A percentile compares a stretch with the other conserved stretches of the same genome.
These are phyloP conservation scores for Adenanthera pavonina DNA, from an alignment of 306 rosid species.

Conservation along the genomic window DNA sequence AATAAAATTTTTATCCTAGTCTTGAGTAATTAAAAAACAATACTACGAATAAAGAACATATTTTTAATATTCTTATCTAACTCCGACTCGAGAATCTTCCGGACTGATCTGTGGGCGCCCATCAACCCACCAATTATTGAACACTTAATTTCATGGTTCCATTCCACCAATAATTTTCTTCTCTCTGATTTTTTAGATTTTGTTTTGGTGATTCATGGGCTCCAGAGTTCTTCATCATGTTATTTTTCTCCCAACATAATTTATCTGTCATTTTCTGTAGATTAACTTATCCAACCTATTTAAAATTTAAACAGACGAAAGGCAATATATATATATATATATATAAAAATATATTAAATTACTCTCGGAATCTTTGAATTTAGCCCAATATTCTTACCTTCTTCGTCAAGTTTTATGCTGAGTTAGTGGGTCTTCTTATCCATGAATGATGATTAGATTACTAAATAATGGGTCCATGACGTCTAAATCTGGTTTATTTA, in stretches of 20 bases:
- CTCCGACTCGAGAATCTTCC: conserved; percentile 36
- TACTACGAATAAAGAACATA: no score
- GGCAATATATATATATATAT: no score
- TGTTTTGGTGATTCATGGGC: neutral
- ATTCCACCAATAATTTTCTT: neutral
- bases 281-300: neutral
- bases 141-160: neutral
- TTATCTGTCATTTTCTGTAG: neutral
- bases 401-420: conserved; percentile 15
- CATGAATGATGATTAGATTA: conserved; percentile 19
- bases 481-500: neutral
- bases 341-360: no score
- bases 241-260: neutral
- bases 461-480: conserved; percentile 26
- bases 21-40: no score
- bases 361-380: neutral
- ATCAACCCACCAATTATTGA: neutral
- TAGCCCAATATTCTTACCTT: conserved; percentile 14
- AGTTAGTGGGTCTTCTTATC: conserved; percentile 29
- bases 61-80: neutral
- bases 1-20: no score
- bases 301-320: neutral
- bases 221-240: neutral
- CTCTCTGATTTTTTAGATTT: neutral
- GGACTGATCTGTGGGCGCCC: conserved; percentile 33